A percentile compares a stretch with the other conserved stretches of the same genome.
Evolutionary conservation across 805 yeast species (phyloP).

Genomic region (Starmerella ratchasimensis): DNA sequence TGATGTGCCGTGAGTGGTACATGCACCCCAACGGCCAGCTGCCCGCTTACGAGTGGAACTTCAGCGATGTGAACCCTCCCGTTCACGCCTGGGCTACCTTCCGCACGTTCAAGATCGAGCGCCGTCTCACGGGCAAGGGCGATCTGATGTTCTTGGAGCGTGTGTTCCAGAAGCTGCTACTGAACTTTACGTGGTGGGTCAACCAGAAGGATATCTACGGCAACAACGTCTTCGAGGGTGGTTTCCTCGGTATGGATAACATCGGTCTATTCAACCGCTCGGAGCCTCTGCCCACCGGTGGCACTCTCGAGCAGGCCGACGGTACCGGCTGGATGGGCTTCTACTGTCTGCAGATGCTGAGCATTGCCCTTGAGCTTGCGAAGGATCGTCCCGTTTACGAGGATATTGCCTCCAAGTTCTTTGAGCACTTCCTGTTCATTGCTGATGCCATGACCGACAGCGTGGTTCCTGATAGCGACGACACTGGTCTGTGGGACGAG

Average conservation of each 20-base stretch:
- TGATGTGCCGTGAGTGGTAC: slow-evolving; percentile 86
- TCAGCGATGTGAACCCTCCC: slow-evolving; percentile 91
- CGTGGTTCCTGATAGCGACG: slow-evolving; percentile 29
- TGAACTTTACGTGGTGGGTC: slow-evolving; percentile 97
- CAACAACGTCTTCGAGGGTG: slow-evolving; percentile 84
- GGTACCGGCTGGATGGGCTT: slow-evolving; percentile 98
- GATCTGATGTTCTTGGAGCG: slow-evolving; percentile 76
- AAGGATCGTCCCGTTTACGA: slow-evolving; percentile 76
- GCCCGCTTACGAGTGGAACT: slow-evolving; percentile 96
- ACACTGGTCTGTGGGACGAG: slow-evolving; percentile 68
- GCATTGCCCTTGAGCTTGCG: slow-evolving; percentile 81
- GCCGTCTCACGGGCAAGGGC: slow-evolving; percentile 68
- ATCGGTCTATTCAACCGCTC: slow-evolving; percentile 87
- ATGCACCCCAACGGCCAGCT: slow-evolving; percentile 98
- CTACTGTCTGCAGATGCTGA: slow-evolving; percentile 77
- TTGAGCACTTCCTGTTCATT: slow-evolving; percentile 80
- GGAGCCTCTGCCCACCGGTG: slow-evolving; percentile 88
- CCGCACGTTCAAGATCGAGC: slow-evolving; percentile 73
- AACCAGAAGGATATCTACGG: slow-evolving; percentile 79
- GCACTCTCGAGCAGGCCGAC: slow-evolving; percentile 81
- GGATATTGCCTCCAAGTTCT: slow-evolving; percentile 85
- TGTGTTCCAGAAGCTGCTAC: slow-evolving; percentile 79
- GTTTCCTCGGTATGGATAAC: slow-evolving; percentile 83
- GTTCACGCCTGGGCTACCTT: slow-evolving; percentile 94
- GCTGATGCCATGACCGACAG: slow-evolving; percentile 81